These are phyloP conservation scores for Microbotryum saponariae DNA, from an alignment of 1,284 basidiomycete genomes.

Conservation along the genomic window DNA sequence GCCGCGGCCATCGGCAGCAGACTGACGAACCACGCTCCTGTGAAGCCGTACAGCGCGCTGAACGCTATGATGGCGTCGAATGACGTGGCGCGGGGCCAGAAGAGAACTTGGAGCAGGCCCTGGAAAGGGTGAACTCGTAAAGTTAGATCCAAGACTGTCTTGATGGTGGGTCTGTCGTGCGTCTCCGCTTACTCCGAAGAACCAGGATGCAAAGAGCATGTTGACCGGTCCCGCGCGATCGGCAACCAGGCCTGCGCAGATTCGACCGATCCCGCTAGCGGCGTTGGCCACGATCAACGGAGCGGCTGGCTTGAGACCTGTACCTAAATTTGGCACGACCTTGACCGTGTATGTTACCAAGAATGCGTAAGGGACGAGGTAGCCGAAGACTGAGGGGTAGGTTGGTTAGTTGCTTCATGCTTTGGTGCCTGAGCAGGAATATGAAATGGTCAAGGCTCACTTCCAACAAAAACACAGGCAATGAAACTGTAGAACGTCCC, in stretches of 20 bases:
- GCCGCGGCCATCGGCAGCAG: constrained; percentile 4
- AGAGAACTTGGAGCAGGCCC: constrained; percentile 21
- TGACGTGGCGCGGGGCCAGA: constrained; percentile 23
- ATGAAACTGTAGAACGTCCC: constrained; percentile 14
- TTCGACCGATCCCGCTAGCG: constrained; percentile 21
- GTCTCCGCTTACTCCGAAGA: constrained; percentile 14
- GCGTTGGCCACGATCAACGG: constrained; percentile 30
- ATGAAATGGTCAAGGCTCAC: neutral
- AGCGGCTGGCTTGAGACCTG: constrained; percentile 17
- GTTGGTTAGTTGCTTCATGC: no score
- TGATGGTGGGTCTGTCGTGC: no score
- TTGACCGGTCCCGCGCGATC: constrained; percentile 30
- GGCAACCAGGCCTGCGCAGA: constrained; percentile 24
- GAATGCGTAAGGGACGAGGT: constrained; percentile 24
- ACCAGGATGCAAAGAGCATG: constrained; percentile 22
- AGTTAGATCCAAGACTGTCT: no score
- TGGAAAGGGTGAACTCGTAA: neutral
- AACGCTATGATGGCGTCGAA: constrained; percentile 25
- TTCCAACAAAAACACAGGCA: constrained; percentile 3
- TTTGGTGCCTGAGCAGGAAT: neutral
- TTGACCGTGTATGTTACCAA: constrained; percentile 19
- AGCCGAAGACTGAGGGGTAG: neutral
- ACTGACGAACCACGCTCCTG: constrained; percentile 23
- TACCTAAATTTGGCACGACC: constrained; percentile 15
- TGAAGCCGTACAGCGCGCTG: constrained; percentile 9